A percentile compares a stretch with the other conserved stretches of the same genome.
These are phyloP conservation scores for Cardamine resedifolia DNA, from an alignment of 345 rosid species.

Conservation along the genomic window DNA sequence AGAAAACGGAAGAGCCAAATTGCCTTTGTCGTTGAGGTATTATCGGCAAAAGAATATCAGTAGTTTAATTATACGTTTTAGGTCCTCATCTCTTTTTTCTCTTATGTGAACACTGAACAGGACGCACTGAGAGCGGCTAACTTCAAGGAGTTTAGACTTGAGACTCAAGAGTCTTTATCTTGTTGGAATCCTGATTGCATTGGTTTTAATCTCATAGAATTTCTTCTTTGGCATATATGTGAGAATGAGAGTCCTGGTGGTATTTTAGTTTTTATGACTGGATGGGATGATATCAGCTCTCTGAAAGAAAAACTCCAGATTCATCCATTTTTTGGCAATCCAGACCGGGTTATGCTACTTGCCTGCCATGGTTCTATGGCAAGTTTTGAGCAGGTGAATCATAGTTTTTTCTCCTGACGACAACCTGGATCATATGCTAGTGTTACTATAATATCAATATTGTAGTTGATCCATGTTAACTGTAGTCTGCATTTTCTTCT, in stretches of 20 bases:
- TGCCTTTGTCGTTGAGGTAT: conserved; percentile 84
- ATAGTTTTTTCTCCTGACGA: not conserved
- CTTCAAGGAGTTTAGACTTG: conserved; percentile 56
- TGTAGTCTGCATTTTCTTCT: conserved; percentile 19
- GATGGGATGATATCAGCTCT: conserved; percentile 94
- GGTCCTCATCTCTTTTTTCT: conserved; percentile 22
- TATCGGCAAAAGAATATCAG: conserved; percentile 8
- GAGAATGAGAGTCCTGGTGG: conserved; percentile 80
- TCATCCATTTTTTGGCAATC: conserved; percentile 72
- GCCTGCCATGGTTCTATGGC: conserved; percentile 98
- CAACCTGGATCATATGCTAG: conserved; percentile 12
- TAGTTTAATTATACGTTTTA: conserved; percentile 6
- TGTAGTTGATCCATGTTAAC: not conserved
- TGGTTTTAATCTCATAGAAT: conserved; percentile 89
- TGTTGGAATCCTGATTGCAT: conserved; percentile 94
- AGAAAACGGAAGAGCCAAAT: conserved; percentile 87
- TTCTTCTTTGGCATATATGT: conserved; percentile 62
- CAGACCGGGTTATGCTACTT: conserved; percentile 65
- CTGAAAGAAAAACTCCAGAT: conserved; percentile 78
- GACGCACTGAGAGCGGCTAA: conserved; percentile 75
- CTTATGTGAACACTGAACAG: conserved; percentile 46
- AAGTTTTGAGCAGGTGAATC: conserved; percentile 84
- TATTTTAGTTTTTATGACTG: conserved; percentile 89
- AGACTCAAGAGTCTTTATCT: conserved; percentile 69
- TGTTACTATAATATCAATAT: conserved; percentile 6